Base-by-base conservation (phyloP, 305 asterid genomes). In the Plantago coronopus region DNA sequence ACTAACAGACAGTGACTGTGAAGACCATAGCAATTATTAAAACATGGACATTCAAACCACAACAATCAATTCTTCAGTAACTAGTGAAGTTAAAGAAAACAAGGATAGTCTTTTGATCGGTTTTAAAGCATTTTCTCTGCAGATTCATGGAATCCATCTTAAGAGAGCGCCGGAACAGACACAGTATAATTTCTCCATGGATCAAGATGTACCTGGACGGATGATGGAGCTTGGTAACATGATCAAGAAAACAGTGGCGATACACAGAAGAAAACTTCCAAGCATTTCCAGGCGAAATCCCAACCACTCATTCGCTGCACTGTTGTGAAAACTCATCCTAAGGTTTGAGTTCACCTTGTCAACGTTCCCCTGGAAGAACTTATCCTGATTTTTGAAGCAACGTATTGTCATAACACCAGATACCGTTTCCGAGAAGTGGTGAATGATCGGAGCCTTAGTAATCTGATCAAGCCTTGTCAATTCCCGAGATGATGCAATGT, bases 261-360 rank as follows among this genome's bases (percentile, higher is more conserved):
- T 11, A 46, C 96, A 85, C 2, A 88, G 76, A 56, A 88, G 50
- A 8, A 81, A 57, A 60, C 82, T 72, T 25, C 96, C 96, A 5
- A 88, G 54, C 63, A 88, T 58, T 77, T 88, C 96, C 66, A 81
- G 69, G 22, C 95, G 96, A 55, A 85, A 83, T 23, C 96, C 96
- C 56, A 86, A 42, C 96, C 96, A 83, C 75, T 81, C 96, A 40
- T 72, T 88, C 2, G 91, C 76, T 46, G 71, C 91, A 67, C 50
- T 74, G 67, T 80, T 88, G 78, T 88, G 87, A 60, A 88, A 88
- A 53, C 68, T 76, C 94, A 81, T 88, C 42, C 76, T 74, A 54
- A 81, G 69, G 67, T 78, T 85, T 17, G 76, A 68, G 69, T 88
- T 69, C 38, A 88, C 84, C 12, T 78, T 71, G 18, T 76, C 67